Evolutionary conservation across 148 eudicot species (phyloP).

Genomic region (Arctostaphylos glauca): DNA sequence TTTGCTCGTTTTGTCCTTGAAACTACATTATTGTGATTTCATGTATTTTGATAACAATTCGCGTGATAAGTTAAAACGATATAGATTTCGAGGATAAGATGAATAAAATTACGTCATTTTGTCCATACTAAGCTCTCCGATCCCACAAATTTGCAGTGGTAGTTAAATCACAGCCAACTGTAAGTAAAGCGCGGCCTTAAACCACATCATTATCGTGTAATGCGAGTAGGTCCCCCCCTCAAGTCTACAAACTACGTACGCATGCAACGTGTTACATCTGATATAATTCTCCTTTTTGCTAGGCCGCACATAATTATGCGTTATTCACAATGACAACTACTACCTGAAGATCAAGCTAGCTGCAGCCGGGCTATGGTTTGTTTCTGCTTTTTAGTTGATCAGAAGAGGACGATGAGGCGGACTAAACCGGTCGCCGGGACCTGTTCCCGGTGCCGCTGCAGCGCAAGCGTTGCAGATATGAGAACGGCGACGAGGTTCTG

Average conservation of each 20-base stretch:
- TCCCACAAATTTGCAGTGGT: too few relatives aligned
- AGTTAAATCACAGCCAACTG: not conserved
- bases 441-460: conserved; percentile 60
- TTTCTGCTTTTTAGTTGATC: conserved; percentile 58
- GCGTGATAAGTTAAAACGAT: too few relatives aligned
- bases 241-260: conserved; percentile 6
- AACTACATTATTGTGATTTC: too few relatives aligned
- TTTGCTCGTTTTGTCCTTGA: too few relatives aligned
- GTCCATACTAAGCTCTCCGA: too few relatives aligned
- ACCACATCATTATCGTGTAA: conserved; percentile 11
- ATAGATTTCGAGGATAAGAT: too few relatives aligned
- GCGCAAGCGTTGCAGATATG: conserved; percentile 69
- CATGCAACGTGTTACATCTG: too few relatives aligned
- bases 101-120: too few relatives aligned
- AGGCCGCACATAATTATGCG: not conserved
- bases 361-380: conserved; percentile 33
- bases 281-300: too few relatives aligned
- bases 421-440: conserved; percentile 54
- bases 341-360: not conserved
- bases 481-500: conserved; percentile 51
- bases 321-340: not conserved
- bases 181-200: not conserved
- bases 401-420: conserved; percentile 45
- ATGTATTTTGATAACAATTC: too few relatives aligned
- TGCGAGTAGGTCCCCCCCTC: not conserved